Conservation (phyloP, 345 rosid species). For the Xanthoceras sorbifolium region DNA sequence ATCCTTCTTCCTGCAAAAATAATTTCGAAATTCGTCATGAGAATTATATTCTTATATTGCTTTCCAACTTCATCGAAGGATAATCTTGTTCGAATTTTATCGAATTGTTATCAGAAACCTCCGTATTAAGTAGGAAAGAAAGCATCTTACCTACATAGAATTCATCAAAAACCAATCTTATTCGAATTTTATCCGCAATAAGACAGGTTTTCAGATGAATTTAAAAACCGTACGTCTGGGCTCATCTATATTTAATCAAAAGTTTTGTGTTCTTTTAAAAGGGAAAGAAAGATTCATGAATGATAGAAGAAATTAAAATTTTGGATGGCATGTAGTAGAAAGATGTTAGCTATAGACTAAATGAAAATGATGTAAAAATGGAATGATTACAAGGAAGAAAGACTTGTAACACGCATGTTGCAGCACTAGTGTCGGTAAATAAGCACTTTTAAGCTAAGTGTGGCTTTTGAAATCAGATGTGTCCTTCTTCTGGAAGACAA, state of each 20-base stretch:
- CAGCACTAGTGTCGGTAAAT: not conserved
- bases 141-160: too few relatives aligned
- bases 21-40: not conserved
- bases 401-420: not conserved
- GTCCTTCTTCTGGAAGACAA: constrained; percentile 12
- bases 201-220: not conserved
- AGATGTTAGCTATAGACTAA: not conserved
- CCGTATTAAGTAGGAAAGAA: too few relatives aligned
- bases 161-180: too few relatives aligned
- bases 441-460: not conserved
- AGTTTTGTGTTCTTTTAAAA: not conserved
- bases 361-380: not conserved
- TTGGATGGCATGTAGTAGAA: not conserved
- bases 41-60: too few relatives aligned
- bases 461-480: constrained; percentile 11
- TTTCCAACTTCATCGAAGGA: too few relatives aligned
- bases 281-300: not conserved
- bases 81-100: too few relatives aligned
- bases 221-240: too few relatives aligned
- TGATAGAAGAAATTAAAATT: not conserved
- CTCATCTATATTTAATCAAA: not conserved
- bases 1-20: constrained; percentile 85
- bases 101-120: too few relatives aligned
- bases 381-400: constrained; percentile 3
- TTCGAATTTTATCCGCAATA: too few relatives aligned